Conservation (phyloP, 2,329 filamentous ascomycete species). For the Colletotrichum higginsianum region DNA sequence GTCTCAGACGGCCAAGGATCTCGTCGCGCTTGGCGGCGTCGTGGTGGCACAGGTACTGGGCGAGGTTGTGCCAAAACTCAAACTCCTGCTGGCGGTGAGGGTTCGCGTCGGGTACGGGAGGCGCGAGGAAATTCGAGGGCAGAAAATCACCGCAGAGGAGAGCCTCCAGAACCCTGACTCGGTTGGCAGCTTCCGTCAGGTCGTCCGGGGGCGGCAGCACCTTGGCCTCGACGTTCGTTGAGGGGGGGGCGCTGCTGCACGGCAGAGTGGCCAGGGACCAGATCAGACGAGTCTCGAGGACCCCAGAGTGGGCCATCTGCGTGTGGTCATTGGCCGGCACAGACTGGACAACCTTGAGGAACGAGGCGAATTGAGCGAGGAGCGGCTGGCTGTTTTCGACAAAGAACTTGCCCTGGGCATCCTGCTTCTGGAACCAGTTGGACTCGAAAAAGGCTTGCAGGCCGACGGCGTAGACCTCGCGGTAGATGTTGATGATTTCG, state of each 20-base stretch:
- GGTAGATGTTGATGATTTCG: constrained; percentile 80
- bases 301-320: constrained; percentile 68
- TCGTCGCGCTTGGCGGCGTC: constrained; percentile 75
- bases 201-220: constrained; percentile 70
- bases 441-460: constrained; percentile 86
- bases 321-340: constrained; percentile 64
- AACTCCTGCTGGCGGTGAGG: constrained; percentile 74
- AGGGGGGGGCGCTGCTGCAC: constrained; percentile 54
- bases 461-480: constrained; percentile 81
- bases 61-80: constrained; percentile 87
- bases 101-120: constrained; percentile 65
- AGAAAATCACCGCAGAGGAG: constrained; percentile 82
- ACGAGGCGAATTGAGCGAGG: constrained; percentile 77
- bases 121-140: constrained; percentile 67
- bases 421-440: constrained; percentile 79
- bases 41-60: constrained; percentile 73
- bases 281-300: constrained; percentile 71
- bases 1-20: constrained; percentile 75
- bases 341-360: constrained; percentile 69
- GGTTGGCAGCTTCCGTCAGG: constrained; percentile 74
- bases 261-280: constrained; percentile 71
- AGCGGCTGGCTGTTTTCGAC: constrained; percentile 69
- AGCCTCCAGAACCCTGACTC: constrained; percentile 82
- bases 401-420: constrained; percentile 59
- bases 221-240: constrained; percentile 53